phyloP scores from a whole-genome alignment of 495 filamentous ascomycete species.

The Trichoderma reesei region DNA sequence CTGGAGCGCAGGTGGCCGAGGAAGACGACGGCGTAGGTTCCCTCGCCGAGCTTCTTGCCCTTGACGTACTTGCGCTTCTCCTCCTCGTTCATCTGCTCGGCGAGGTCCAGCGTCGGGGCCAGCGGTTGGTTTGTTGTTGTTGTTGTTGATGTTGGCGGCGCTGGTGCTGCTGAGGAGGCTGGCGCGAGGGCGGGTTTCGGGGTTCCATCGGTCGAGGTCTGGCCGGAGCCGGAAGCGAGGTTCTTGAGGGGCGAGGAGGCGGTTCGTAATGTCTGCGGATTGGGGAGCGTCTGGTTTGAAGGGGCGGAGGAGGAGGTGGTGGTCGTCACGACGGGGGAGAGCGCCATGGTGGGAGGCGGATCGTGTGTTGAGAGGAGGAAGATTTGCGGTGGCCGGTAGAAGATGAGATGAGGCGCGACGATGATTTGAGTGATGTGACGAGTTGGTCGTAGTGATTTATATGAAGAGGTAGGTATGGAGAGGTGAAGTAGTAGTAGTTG shows the following conservation, averaged over 20 bases:
- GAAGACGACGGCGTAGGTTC: slow-evolving; percentile 95
- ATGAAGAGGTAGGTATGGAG: too few species aligned
- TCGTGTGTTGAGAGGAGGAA: not conserved
- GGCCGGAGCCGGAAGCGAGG: slow-evolving; percentile 17
- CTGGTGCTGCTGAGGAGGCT: slow-evolving; percentile 6
- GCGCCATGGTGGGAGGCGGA: slow-evolving; percentile 19
- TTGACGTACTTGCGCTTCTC: slow-evolving; percentile 83
- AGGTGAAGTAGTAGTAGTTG: too few species aligned
- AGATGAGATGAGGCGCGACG: not conserved
- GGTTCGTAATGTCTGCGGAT: slow-evolving; percentile 10
- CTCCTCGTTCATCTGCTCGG: slow-evolving; percentile 82
- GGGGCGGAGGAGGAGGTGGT: slow-evolving; percentile 16
- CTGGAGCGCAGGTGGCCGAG: slow-evolving; percentile 64
- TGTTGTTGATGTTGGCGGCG: too few species aligned
- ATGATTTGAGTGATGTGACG: too few species aligned
- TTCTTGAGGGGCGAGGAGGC: slow-evolving; percentile 25
- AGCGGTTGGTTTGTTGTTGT: slow-evolving; percentile 11
- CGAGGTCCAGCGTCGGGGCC: slow-evolving; percentile 44
- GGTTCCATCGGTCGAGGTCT: slow-evolving; percentile 25
- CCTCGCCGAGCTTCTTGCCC: slow-evolving; percentile 86
- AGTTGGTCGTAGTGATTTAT: too few species aligned
- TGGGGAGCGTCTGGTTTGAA: slow-evolving; percentile 12
- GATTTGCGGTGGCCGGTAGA: not conserved
- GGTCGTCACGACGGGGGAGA: slow-evolving; percentile 24
- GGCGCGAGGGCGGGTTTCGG: slow-evolving; percentile 18